Evolutionary conservation across 1,284 basidiomycete genomes (phyloP), one percentile per base, ranked within the genome.

Genomic region (Wallemia hederae): DNA sequence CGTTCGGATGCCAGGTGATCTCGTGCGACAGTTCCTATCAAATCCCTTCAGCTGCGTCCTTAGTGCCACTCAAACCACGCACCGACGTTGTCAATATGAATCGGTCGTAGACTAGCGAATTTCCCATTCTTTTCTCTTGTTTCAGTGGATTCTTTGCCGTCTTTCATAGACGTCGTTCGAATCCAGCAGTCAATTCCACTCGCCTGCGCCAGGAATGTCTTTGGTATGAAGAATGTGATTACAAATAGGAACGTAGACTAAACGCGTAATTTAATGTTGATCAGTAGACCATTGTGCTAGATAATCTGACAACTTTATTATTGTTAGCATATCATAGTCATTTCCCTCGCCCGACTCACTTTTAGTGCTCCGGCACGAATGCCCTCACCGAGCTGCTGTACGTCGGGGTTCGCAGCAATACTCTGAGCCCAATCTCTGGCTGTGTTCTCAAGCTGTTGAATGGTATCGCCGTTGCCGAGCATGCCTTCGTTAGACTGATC

Each of bases 321-420:
- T 7, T 17, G 17, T 49, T 49, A 17, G 39, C 22, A 49, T 17
- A 15, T 22, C 5, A 11, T 49, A 49, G 3, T 7, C 5, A 22
- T 11, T n/a, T 49, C 3, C 11, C n/a, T 2, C n/a, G 25, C 7
- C 33, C n/a, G 3, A 72, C 78, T 65, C 63, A 89, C 85, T 79
- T 88, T 91, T 63, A 94, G 69, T 17, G 88, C 90, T 1, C 86
- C 86, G 14, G 76, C 73, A 65, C 90, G 74, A 62, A 96, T 80
- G 63, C 76, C 84, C 67, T 91, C 87, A 1, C 82, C 84, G 19
- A 87, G 75, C 65, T 85, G 85, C 74, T 90, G 87, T 33, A 94
- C 83, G 67, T 92, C 87, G 1, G 86, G 87, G 67, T 91, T 91
- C 0, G 85, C 78, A 73, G 94, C 74, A 28, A 92, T 79, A 63